phyloP scores from a whole-genome alignment of 805 yeast species.

The Osmozyma mogii region DNA sequence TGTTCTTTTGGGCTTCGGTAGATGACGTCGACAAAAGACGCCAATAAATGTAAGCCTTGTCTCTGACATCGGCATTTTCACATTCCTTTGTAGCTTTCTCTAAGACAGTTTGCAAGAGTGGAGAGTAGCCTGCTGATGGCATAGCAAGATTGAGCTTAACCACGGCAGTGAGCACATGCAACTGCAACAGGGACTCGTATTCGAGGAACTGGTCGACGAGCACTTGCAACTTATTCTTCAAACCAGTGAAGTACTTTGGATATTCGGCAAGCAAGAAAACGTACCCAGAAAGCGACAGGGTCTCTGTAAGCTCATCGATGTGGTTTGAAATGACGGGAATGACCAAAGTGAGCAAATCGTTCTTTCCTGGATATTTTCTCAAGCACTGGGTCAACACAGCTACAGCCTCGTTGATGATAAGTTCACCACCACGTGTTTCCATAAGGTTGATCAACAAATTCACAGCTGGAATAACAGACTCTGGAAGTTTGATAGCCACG shows the following conservation, averaged over 20 bases:
- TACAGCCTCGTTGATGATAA: constrained; percentile 52
- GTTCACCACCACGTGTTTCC: constrained; percentile 54
- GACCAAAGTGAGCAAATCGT: constrained; percentile 40
- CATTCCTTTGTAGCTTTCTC: constrained; percentile 56
- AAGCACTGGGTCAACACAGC: constrained; percentile 57
- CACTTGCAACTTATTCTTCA: constrained; percentile 37
- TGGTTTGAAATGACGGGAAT: constrained; percentile 47
- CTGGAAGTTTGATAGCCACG: constrained; percentile 56
- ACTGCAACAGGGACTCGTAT: constrained; percentile 54
- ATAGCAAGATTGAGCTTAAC: constrained; percentile 43
- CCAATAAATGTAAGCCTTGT: constrained; percentile 76
- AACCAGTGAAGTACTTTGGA: constrained; percentile 49
- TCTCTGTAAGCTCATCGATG: constrained; percentile 39
- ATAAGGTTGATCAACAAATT: constrained; percentile 53
- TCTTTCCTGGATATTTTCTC: constrained; percentile 53
- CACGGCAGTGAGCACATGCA: constrained; percentile 49
- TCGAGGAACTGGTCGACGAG: constrained; percentile 49
- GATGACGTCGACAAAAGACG: constrained; percentile 52
- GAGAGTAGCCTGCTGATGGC: constrained; percentile 22
- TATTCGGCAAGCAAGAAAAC: constrained; percentile 71
- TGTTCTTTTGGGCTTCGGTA: constrained; percentile 36
- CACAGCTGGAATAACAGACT: constrained; percentile 47
- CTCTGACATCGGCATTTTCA: constrained; percentile 72
- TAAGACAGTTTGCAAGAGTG: constrained; percentile 48
- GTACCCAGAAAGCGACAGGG: constrained; percentile 50